Evolutionary conservation across 352 stramenopile genomes (phyloP).

Genomic region (Globisporangium iwayamae): DNA sequence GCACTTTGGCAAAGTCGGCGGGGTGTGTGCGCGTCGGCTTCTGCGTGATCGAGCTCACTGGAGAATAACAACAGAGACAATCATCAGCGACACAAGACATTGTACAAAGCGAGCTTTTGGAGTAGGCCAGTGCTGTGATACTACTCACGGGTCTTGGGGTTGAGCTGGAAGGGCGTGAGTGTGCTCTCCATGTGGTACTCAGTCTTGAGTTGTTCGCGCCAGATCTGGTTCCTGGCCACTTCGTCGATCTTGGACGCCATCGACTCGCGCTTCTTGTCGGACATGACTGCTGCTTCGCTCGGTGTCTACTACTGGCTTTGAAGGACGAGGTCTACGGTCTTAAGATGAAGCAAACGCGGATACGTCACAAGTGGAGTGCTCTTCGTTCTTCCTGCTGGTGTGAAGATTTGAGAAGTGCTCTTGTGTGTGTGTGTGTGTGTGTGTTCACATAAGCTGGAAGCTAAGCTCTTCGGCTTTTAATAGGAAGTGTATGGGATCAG

Average conservation of each 20-base stretch:
- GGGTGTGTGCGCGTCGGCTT: slow-evolving; percentile 79
- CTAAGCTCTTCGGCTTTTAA: neutral
- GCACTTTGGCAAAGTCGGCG: slow-evolving; percentile 58
- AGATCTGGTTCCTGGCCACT: slow-evolving; percentile 85
- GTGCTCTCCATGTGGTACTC: slow-evolving; percentile 75
- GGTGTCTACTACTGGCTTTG: too few relatives aligned
- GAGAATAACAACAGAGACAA: neutral
- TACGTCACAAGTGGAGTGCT: neutral
- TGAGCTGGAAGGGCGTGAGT: slow-evolving; percentile 80
- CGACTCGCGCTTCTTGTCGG: slow-evolving; percentile 75
- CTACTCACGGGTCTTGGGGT: slow-evolving; percentile 69
- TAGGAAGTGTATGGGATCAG: neutral
- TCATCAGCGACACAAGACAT: neutral
- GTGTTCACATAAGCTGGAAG: too few relatives aligned
- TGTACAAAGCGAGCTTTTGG: neutral
- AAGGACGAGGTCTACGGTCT: too few relatives aligned
- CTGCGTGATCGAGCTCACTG: slow-evolving; percentile 72
- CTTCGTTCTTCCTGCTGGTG: neutral
- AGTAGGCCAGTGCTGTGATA: neutral
- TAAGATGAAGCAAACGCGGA: neutral
- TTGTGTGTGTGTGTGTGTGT: too few relatives aligned
- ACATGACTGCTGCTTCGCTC: slow-evolving; percentile 25
- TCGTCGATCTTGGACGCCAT: slow-evolving; percentile 82
- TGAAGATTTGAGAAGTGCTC: neutral
- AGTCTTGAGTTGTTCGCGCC: slow-evolving; percentile 83